These are phyloP conservation scores for Gossypium schwendimanii DNA, from an alignment of 441 rosid species.

Conservation along the genomic window DNA sequence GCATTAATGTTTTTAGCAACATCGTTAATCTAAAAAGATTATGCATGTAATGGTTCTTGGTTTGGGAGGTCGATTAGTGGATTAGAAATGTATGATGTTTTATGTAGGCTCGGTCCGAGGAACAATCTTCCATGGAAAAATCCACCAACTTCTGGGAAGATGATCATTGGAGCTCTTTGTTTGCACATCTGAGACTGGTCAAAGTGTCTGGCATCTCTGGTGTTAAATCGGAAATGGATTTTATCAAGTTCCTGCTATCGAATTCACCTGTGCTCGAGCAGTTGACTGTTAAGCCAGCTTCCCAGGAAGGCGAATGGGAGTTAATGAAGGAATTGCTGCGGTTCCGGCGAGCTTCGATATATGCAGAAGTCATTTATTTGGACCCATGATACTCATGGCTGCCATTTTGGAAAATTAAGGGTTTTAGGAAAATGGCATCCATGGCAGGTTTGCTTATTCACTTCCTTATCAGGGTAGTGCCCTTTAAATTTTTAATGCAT, in stretches of 20 bases:
- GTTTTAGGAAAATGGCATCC: background rate
- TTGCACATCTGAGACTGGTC: constrained; percentile 41
- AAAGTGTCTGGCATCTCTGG: constrained; percentile 47
- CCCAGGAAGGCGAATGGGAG: constrained; percentile 39
- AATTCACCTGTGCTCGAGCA: constrained; percentile 55
- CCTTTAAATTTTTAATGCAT: background rate
- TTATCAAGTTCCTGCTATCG: constrained; percentile 49
- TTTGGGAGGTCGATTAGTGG: background rate
- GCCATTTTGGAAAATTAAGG: background rate
- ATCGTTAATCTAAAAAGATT: background rate
- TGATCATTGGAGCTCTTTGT: constrained; percentile 37
- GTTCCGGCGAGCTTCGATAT: constrained; percentile 46
- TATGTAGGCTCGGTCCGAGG: constrained; percentile 55
- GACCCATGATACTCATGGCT: constrained; percentile 30
- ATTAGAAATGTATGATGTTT: constrained; percentile 10
- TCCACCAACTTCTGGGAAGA: constrained; percentile 34
- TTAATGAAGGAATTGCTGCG: constrained; percentile 52
- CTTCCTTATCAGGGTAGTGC: background rate
- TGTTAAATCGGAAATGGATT: constrained; percentile 45
- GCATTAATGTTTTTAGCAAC: background rate
- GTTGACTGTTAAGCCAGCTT: constrained; percentile 49
- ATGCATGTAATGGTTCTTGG: background rate
- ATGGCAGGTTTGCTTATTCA: background rate
- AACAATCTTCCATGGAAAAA: constrained; percentile 20
- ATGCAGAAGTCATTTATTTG: constrained; percentile 44